A percentile compares a stretch with the other conserved stretches of the same genome.
Evolutionary conservation across 331 rosid species (phyloP).

Genomic region (Malus hybrid): DNA sequence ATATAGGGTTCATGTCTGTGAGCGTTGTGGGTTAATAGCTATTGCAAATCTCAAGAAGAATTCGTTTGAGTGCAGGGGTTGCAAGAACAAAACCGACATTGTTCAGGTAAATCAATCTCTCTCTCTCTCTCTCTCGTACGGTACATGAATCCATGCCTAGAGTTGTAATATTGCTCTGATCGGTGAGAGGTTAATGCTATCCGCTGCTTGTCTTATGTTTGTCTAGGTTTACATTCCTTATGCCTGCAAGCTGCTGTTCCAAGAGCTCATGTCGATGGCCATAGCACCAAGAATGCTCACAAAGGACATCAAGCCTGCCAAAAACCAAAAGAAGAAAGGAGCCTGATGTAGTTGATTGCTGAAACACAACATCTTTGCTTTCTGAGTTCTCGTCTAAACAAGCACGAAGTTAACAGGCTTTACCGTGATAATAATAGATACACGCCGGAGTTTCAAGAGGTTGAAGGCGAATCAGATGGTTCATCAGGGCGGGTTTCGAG

Average conservation of each 20-base stretch:
- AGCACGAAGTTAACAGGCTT: not conserved
- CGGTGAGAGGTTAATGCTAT: not conserved
- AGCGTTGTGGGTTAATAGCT: slow-evolving; percentile 89
- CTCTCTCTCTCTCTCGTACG: not conserved
- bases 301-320: slow-evolving; percentile 53
- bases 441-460: not conserved
- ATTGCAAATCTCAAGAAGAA: slow-evolving; percentile 94
- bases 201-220: not conserved
- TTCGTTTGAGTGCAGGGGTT: slow-evolving; percentile 92
- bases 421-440: too few relatives aligned
- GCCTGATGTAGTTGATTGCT: slow-evolving; percentile 23
- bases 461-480: not conserved
- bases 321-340: slow-evolving; percentile 76
- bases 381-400: not conserved
- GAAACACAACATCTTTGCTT: not conserved
- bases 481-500: not conserved
- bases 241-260: slow-evolving; percentile 95
- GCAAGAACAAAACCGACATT: slow-evolving; percentile 94
- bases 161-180: too few relatives aligned
- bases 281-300: slow-evolving; percentile 97
- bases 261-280: slow-evolving; percentile 98
- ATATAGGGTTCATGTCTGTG: slow-evolving; percentile 90
- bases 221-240: slow-evolving; percentile 90
- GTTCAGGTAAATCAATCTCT: slow-evolving; percentile 63
- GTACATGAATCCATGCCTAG: not conserved